These are phyloP conservation scores for Capillidium rhysosporum DNA, from an alignment of 371 early-diverging fungal species.

Conservation along the genomic window DNA sequence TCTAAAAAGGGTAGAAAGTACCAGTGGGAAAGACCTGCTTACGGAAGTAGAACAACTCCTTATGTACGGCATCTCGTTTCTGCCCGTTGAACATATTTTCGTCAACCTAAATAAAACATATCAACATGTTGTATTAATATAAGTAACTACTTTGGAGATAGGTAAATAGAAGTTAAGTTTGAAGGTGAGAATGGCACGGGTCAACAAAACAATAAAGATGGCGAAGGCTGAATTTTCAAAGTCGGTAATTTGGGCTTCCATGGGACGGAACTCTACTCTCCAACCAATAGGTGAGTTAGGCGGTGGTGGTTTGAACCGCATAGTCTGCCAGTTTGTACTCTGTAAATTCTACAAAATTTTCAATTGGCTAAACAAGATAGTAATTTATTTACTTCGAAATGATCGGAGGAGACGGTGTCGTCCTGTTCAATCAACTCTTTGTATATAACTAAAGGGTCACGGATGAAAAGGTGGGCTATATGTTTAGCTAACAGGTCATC, in stretches of 20 bases:
- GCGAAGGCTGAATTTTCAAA: slow-evolving; percentile 96
- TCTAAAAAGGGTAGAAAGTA: not conserved
- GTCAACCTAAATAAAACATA: slow-evolving; percentile 43
- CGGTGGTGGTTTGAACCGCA: slow-evolving; percentile 97
- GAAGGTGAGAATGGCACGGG: slow-evolving; percentile 76
- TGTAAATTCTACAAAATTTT: slow-evolving; percentile 61
- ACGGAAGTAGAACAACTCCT: slow-evolving; percentile 79
- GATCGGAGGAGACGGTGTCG: slow-evolving; percentile 63
- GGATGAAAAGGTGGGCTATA: slow-evolving; percentile 91
- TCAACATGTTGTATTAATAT: not conserved
- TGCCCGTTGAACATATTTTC: slow-evolving; percentile 88
- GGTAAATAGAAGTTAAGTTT: slow-evolving; percentile 93
- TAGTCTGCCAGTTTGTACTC: slow-evolving; percentile 98
- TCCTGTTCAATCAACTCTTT: slow-evolving; percentile 70
- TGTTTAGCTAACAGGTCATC: slow-evolving; percentile 87
- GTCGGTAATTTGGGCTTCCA: slow-evolving; percentile 96
- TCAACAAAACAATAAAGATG: slow-evolving; percentile 81
- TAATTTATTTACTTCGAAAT: slow-evolving; percentile 64
- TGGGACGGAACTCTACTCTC: slow-evolving; percentile 96
- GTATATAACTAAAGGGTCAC: slow-evolving; percentile 95
- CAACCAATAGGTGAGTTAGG: slow-evolving; percentile 81
- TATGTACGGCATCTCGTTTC: slow-evolving; percentile 56
- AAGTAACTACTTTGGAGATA: slow-evolving; percentile 47
- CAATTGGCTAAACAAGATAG: not conserved
- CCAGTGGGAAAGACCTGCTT: slow-evolving; percentile 44